phyloP scores from a whole-genome alignment of 116 monocot genomes.

The Zostera marina region DNA sequence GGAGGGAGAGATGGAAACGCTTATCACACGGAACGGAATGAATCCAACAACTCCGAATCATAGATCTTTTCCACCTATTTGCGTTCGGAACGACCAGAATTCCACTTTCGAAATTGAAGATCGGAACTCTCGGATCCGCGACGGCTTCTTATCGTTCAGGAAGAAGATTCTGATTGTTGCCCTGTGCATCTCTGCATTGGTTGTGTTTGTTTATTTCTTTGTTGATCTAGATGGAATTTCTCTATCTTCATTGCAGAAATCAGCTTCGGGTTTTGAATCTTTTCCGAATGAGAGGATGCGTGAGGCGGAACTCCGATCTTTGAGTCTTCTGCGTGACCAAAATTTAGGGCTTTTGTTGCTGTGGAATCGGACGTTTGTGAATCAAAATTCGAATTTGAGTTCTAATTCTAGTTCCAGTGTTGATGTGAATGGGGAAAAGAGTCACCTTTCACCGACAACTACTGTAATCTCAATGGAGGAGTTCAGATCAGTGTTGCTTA shows the following conservation, averaged over 20 bases:
- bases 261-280: neutral
- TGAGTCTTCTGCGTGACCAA: slow-evolving; percentile 56
- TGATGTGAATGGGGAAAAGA: neutral
- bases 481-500: slow-evolving; percentile 35
- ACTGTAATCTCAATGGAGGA: slow-evolving; percentile 22
- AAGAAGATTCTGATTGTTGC: neutral
- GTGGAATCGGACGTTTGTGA: slow-evolving; percentile 30
- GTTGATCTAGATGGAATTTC: neutral
- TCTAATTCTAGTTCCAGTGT: slow-evolving; percentile 5
- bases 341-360: slow-evolving; percentile 30
- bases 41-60: neutral
- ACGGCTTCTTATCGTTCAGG: neutral
- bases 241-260: neutral
- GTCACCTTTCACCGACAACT: neutral
- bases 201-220: slow-evolving; percentile 5
- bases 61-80: neutral
- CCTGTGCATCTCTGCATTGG: neutral
- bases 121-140: neutral
- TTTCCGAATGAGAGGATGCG: slow-evolving; percentile 12
- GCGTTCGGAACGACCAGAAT: neutral
- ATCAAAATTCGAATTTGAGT: slow-evolving; percentile 11
- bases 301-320: slow-evolving; percentile 53
- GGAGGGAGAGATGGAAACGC: slow-evolving; percentile 8
- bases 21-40: slow-evolving; percentile 8
- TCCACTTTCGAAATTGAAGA: slow-evolving; percentile 12